Evolutionary conservation across 805 yeast genomes (phyloP), one percentile per base, ranked within the genome.

Genomic region (Saccharomyces jurei): DNA sequence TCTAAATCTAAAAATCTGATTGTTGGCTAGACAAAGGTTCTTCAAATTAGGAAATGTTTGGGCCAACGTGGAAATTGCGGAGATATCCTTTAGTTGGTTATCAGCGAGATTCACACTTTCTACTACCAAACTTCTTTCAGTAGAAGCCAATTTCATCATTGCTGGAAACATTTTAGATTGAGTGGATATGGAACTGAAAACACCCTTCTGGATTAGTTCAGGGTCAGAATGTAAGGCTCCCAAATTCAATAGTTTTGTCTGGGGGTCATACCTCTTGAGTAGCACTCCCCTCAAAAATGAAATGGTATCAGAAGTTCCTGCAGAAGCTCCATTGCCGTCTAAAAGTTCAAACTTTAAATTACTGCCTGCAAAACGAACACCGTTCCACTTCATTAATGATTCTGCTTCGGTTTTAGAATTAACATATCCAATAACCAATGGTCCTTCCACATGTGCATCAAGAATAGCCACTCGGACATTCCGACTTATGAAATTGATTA

Each of bases 151-250:
- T 66, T 86, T 87, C 86, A 92, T 81, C 59, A 94, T 72, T 0
- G 98, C 98, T 10, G 89, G 86, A 68, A 92, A 89, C 79, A 90
- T 84, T 69, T 92, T 94, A 13, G 91, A 78, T 32, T 84, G 78
- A 1, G 88, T 82, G 10, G 82, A 70, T 14, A 79, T 73, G 4
- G 83, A 72, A 14, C 81, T 78, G 57, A 90, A 83, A 52, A 89
- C 74, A 0, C 96, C 96, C 56, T 77, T 78, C 21, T 77, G 71
- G 11, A 69, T 72, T 46, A 92, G 74, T 10, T 71, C 74, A 30
- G 79, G 84, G 66, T 89, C 98, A 44, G 77, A 77, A 54, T 80
- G 78, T 64, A 90, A 81, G 52, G 73, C 75, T 3, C 84, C 76
- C 50, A 94, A 73, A 64, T 92, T 87, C 54, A 94, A 74, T 77